A percentile compares a stretch with the other conserved stretches of the same genome.
Conservation (phyloP, 768 basidiomycete species). For the Boletales sp. region DNA sequence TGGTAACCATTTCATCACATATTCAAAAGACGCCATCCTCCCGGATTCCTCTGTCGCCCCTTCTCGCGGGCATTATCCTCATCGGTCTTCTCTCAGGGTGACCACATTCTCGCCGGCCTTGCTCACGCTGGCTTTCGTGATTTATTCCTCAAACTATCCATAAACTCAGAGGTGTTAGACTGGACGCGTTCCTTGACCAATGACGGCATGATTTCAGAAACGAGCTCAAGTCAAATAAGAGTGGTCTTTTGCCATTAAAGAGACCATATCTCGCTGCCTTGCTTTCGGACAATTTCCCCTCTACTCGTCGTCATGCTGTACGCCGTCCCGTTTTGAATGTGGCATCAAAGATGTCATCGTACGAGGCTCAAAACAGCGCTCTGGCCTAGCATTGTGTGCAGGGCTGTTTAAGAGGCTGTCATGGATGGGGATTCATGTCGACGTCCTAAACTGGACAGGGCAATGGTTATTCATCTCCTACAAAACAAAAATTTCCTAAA, state of each 20-base stretch:
- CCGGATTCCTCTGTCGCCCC: conserved; percentile 49
- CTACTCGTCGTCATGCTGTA: conserved; percentile 76
- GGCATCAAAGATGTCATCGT: conserved; percentile 79
- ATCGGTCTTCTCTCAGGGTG: conserved; percentile 61
- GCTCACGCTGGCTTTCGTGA: conserved; percentile 82
- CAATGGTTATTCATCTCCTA: conserved; percentile 11
- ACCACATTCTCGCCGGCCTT: conserved; percentile 30
- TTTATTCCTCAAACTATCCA: conserved; percentile 57
- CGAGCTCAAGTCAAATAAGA: conserved; percentile 69
- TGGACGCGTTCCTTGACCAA: conserved; percentile 50
- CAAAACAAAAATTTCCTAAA: conserved; percentile 9
- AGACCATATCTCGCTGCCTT: conserved; percentile 58
- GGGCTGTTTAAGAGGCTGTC: conserved; percentile 64
- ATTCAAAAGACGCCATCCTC: conserved; percentile 35
- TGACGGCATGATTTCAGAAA: conserved; percentile 64
- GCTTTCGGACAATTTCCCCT: conserved; percentile 65
- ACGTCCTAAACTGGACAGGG: neutral
- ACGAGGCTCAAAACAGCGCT: conserved; percentile 78
- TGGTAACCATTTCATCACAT: conserved; percentile 59
- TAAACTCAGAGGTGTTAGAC: conserved; percentile 39
- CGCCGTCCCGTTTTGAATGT: conserved; percentile 83
- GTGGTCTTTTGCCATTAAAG: conserved; percentile 61
- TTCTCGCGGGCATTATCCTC: conserved; percentile 68
- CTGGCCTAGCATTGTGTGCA: conserved; percentile 72
- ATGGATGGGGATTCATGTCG: conserved; percentile 43